These are phyloP conservation scores for Cicer judaicum DNA, from an alignment of 306 rosid genomes.

Conservation along the genomic window DNA sequence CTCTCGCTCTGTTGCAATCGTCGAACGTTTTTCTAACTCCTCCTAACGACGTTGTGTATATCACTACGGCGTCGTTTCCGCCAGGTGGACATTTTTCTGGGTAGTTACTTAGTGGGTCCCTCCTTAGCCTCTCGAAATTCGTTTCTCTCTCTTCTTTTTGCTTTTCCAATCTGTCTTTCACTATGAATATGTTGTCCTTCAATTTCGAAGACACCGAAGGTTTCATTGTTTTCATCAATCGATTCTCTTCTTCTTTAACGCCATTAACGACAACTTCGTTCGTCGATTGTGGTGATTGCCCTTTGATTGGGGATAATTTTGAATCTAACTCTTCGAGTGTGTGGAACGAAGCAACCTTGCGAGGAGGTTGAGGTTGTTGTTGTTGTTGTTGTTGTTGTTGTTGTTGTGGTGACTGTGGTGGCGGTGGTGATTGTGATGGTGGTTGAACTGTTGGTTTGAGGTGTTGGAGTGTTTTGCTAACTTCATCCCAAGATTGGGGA, in stretches of 20 bases:
- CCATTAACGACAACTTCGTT: neutral
- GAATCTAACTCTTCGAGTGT: slow-evolving; percentile 78
- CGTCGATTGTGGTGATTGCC: neutral
- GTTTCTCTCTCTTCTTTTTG: slow-evolving; percentile 61
- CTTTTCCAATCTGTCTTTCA: slow-evolving; percentile 70
- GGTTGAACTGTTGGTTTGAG: slow-evolving; percentile 56
- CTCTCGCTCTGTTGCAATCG: slow-evolving; percentile 67
- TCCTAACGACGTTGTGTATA: slow-evolving; percentile 86
- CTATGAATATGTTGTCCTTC: slow-evolving; percentile 74
- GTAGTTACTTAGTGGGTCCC: slow-evolving; percentile 65
- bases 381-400: neutral
- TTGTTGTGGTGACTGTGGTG: neutral
- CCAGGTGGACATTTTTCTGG: slow-evolving; percentile 84
- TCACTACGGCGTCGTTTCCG: slow-evolving; percentile 66
- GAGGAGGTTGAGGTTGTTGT: slow-evolving; percentile 34
- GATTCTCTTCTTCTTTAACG: no score
- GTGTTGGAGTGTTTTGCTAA: slow-evolving; percentile 70
- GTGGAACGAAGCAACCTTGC: slow-evolving; percentile 67
- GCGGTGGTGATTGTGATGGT: neutral
- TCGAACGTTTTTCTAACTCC: slow-evolving; percentile 83
- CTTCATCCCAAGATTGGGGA: slow-evolving; percentile 86
- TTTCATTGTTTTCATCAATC: slow-evolving; percentile 10
- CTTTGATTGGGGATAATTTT: slow-evolving; percentile 39
- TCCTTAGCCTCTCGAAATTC: slow-evolving; percentile 35
- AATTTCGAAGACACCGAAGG: slow-evolving; percentile 35